Conservation (phyloP, 495 filamentous ascomycete genomes). For the Tuber brumale region DNA sequence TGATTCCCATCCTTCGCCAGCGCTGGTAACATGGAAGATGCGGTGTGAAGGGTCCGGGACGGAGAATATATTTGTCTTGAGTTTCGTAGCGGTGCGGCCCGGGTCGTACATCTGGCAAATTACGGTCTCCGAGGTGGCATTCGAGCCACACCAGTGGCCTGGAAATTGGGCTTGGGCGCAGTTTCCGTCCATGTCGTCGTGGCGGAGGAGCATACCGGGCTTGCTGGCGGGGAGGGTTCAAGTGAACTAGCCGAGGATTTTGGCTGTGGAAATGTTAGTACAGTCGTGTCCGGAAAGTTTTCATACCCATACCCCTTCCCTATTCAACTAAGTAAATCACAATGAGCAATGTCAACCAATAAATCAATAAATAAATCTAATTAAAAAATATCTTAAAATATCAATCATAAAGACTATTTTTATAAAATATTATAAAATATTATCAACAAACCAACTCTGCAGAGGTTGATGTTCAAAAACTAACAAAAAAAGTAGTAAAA, state of each 20-base stretch:
- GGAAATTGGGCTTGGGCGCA: constrained; percentile 49
- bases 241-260: constrained; percentile 52
- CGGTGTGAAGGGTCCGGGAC: constrained; percentile 55
- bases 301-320: too few relatives aligned
- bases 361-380: too few relatives aligned
- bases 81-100: constrained; percentile 49
- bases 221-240: constrained; percentile 49
- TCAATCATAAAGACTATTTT: too few relatives aligned
- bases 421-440: too few relatives aligned
- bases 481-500: too few relatives aligned
- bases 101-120: constrained; percentile 55
- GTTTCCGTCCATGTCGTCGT: constrained; percentile 56
- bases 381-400: too few relatives aligned
- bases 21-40: constrained; percentile 50
- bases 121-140: constrained; percentile 55
- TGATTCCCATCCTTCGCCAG: constrained; percentile 45
- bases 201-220: constrained; percentile 50
- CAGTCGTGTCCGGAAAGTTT: too few relatives aligned
- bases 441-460: too few relatives aligned
- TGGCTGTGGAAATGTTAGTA: constrained; percentile 43
- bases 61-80: constrained; percentile 51
- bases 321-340: too few relatives aligned
- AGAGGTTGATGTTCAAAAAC: too few relatives aligned
- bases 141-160: constrained; percentile 56
- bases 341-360: too few relatives aligned